phyloP scores from a whole-genome alignment of 208 protist species.

The Pavlovales sp. region DNA sequence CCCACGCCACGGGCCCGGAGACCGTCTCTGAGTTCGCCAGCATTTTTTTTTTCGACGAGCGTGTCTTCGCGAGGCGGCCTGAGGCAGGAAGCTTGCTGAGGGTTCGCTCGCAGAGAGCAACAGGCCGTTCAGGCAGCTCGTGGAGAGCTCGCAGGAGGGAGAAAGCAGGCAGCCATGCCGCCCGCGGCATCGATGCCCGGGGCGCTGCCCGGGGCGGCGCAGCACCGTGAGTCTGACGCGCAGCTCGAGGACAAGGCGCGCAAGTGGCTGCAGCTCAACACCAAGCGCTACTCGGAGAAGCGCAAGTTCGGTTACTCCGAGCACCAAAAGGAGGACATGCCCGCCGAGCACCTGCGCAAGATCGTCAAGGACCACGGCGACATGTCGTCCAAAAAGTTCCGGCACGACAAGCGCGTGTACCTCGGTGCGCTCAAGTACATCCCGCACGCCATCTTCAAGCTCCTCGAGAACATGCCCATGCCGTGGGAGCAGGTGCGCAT shows the following conservation, averaged over 20 bases:
- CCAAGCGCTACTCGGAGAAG: constrained; percentile 77
- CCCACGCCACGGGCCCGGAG: too few species aligned
- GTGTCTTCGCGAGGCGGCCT: too few species aligned
- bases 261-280: constrained; percentile 81
- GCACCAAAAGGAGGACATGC: constrained; percentile 79
- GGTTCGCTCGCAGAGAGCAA: too few species aligned
- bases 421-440: constrained; percentile 98
- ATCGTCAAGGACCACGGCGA: constrained; percentile 99
- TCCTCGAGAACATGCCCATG: constrained; percentile 99
- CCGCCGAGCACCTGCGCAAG: constrained; percentile 98
- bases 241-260: constrained; percentile 53
- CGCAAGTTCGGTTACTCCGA: constrained; percentile 78
- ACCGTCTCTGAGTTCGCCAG: too few species aligned
- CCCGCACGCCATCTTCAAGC: constrained; percentile 98
- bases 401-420: constrained; percentile 98
- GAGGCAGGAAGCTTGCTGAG: too few species aligned
- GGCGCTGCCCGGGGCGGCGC: not conserved
- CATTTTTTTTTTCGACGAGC: too few species aligned
- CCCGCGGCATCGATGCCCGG: not conserved
- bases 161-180: too few species aligned
- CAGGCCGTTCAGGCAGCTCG: too few species aligned
- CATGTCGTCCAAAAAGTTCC: constrained; percentile 95
- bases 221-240: not conserved
- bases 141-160: too few species aligned
- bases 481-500: constrained; percentile 81